Evolutionary conservation across 176 grass and related monocot genomes (phyloP), one percentile per base, ranked within the genome.

Genomic region (Dendrocalamus sinicus): DNA sequence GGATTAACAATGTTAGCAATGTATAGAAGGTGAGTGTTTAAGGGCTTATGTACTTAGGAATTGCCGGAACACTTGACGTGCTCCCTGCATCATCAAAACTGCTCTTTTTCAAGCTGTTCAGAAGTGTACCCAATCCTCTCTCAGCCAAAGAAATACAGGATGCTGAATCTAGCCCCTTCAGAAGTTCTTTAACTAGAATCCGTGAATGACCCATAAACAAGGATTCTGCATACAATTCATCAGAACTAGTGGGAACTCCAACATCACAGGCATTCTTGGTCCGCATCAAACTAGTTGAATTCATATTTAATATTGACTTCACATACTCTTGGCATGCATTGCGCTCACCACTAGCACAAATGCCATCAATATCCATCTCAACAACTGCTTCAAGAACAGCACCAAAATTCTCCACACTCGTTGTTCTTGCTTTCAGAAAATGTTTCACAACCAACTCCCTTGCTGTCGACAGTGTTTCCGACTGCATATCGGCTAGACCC

Each of bases 161-260:
- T 17, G 83, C 48, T 23, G 67, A 88, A 62, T 84, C 67, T 50
- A 92, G 58, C 20, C 77, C 78, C 19, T 85, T 88, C 39, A 87
- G 79, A 66, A 95, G 80, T 66, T 91, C 87, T 73, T 92, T 84
- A 84, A 89, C 89, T 48, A 98, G 86, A 90, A 92, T 77, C 12
- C 5, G 58, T 14, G 93, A 95, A 46, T 88, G 62, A 58, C 68
- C 79, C 20, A 9, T 26, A 79, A 79, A 61, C 60, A 81, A 86
- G 62, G 75, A 50, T 87, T 74, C 43, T 28, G 64, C n/a, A 76
- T 12, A 57, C 17, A 81, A 13, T 64, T 76, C 23, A 52, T 67
- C 66, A 79, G 73, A 69, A 72, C 39, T 55, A 47, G 50, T 28
- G 23, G 75, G 7, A 86, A 12, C 13, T 39, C 68, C 68, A 19